Base-by-base conservation (phyloP, 345 rosid genomes). In the Pistacia integerrima region DNA sequence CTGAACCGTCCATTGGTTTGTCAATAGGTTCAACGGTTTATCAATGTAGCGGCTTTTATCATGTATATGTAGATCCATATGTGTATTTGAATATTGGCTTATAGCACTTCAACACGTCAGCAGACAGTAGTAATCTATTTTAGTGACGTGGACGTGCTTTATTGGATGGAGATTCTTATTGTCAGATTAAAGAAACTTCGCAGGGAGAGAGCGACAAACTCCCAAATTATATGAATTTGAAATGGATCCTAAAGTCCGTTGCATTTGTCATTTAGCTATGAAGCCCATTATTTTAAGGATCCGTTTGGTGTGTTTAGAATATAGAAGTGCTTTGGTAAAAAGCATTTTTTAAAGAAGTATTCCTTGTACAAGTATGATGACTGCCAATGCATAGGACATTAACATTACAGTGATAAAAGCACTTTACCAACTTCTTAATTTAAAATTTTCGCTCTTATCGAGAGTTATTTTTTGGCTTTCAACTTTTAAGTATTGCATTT, bases 101-200 rank as follows among this genome's bases (percentile, higher is more conserved):
- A 3, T 54, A 13, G 57, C 57, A 54, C 16, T 54, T 54, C 17
- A 14, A 4, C 18, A 54, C 7, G 0, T 35, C 4, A 33, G 46
- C 46, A 41, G 0, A 41, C 46, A 4, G 7, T 6, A 38, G 41
- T 0, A 41, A 41, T 14, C 1, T 25, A 10, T 11, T 52, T 52
- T 52, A 60, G 14, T 69, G 73, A 69, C 60, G 61, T n/a, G 73
- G 60, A 69, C 60, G 11, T 28, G 41, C 36, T 59, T 30, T 62
- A 9, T 30, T 13, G 66, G 36, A 30, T 14, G 22, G 46, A 33
- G 20, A 63, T 2, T 35, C 11, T 4, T 8, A 41, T 44, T n/a
- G 28, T 12, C 54, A 13, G 54, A 49, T 30, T 49, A 49, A 49
- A 3, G 56, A 52, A 52, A 52, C 56, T 52, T 52, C 56, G 4